Percentiles rank a stretch among this genome's conserved stretches.
Evolutionary conservation across 805 yeast species (phyloP).

Genomic region (Metschnikowia aberdeeniae): DNA sequence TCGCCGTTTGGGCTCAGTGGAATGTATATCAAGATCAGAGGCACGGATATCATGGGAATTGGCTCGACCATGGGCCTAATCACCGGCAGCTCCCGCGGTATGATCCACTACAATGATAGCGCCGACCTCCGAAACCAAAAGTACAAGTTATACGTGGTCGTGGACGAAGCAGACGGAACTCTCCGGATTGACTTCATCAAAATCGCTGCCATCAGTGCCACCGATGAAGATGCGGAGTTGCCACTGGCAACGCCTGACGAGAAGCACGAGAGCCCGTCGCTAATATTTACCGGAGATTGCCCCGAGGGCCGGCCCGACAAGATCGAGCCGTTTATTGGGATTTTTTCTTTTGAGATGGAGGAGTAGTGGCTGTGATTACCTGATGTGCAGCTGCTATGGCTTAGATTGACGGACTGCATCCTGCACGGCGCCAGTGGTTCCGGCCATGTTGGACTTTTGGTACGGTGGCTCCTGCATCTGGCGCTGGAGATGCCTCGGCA

Average conservation of each 20-base stretch:
- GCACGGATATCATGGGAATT: conserved; percentile 48
- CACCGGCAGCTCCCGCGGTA: conserved; percentile 49
- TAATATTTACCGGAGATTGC: conserved; percentile 48
- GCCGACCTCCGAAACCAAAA: conserved; percentile 45
- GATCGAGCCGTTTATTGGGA: conserved; percentile 53
- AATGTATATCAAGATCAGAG: conserved; percentile 44
- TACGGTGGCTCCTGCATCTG: too few relatives aligned
- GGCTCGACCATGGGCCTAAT: conserved; percentile 55
- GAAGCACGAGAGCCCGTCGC: conserved; percentile 42
- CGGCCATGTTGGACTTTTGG: too few relatives aligned
- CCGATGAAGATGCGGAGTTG: conserved; percentile 25
- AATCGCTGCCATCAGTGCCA: conserved; percentile 28
- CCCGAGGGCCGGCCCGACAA: conserved; percentile 52
- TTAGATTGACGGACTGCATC: too few relatives aligned
- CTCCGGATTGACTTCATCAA: conserved; percentile 50
- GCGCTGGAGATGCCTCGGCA: neutral
- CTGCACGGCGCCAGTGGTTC: too few relatives aligned
- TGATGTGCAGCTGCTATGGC: neutral
- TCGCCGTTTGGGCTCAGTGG: conserved; percentile 56
- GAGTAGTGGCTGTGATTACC: conserved; percentile 16
- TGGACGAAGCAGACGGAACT: conserved; percentile 44
- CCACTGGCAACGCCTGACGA: conserved; percentile 12
- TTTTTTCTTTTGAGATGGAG: conserved; percentile 48
- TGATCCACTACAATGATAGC: conserved; percentile 45
- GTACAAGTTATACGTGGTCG: conserved; percentile 46